Evolutionary conservation across 345 rosid species (phyloP), one percentile per base, ranked within the genome.

Genomic region (Pseudoturritis turrita): DNA sequence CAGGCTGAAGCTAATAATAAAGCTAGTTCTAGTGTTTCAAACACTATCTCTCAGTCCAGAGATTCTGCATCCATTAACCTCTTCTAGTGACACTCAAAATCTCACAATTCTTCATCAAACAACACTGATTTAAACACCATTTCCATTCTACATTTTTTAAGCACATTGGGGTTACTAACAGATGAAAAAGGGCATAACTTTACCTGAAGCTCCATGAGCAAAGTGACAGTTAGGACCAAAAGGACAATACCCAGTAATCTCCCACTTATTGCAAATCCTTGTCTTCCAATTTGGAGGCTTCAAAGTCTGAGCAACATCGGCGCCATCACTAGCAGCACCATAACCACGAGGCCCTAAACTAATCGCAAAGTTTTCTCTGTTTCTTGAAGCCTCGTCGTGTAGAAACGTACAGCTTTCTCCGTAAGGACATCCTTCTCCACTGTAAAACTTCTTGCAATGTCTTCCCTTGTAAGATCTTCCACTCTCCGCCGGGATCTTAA

Each of bases 231-330:
- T 88, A 69, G 72, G 79, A 44, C 94, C 98, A 73, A 85, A 90
- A 0, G 96, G 97, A 59, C 98, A 88, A 70, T 81, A 87, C 9
- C 96, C 96, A 1, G 94, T 87, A 23, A 81, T 77, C 81, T 90
- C 92, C 96, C 91, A 90, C 82, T 93, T 93, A 60, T 89, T 86
- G 75, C 96, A 93, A 43, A 93, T 85, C 81, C 92, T 84, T 0
- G 96, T 89, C 79, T 90, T 90, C 97, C 96, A 92, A 77, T 84
- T 87, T 3, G 96, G 85, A 0, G 92, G 93, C 82, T 90, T 92
- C 56, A 81, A 22, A 63, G 65, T 87, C 19, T 73, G 75, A 53
- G 56, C 78, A 64, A 36, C 78, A 29, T 67, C 76, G 12, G 56
- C 80, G 2, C 70, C 77, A 0, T 77, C 86, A 0, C 78, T 80